Base-by-base conservation (phyloP, 192 early-diverging fungal genomes). In the Linnemannia exigua region DNA sequence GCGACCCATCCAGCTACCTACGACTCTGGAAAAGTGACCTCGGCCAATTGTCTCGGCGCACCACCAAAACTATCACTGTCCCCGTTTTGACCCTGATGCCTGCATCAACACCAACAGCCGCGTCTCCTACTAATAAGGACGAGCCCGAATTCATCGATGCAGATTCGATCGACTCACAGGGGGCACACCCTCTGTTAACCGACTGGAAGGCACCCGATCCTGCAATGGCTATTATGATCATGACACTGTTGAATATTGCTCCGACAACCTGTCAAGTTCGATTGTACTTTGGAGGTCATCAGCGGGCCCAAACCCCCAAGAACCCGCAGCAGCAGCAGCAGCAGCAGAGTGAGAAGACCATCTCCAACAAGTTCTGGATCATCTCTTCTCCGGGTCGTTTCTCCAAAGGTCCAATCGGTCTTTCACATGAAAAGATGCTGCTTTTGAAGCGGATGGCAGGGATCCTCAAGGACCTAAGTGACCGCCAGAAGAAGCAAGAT, bases 1-100 rank as follows among this genome's bases (percentile, higher is more conserved):
- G 80, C 63, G 47, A 28, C 20, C 48, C 83, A 2, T 70, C 58
- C 37, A 76, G 83, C 41, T 76, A 48, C 25, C 70, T 67, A n/a
- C 73, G 83, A 19, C 47, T 86, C 51, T 25, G 4, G 20, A 25
- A 25, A 68, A 76, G 58, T 36, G 12, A 46, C 11, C 69, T 66
- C 12, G 33, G 28, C 15, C 61, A 67, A 11, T 61, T 86, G 36
- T 68, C 72, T 50, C 67, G 36, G 0, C 50, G 48, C 37, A 22
- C 14, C 5, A 41, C 17, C 8, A 37, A 44, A 44, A 44, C 20
- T 22, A 58, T 58, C 52, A 1, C 22, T 1, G n/a, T 58, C n/a
- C 52, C 52, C 8, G 52, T 58, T 9, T 6, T 58, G 52, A n/a
- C n/a, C 5, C 16, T 12, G 68, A 72, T 28, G 61, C 78, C 31